These are phyloP conservation scores for Dryas integrifolia DNA, from an alignment of 331 rosid genomes.

Conservation along the genomic window DNA sequence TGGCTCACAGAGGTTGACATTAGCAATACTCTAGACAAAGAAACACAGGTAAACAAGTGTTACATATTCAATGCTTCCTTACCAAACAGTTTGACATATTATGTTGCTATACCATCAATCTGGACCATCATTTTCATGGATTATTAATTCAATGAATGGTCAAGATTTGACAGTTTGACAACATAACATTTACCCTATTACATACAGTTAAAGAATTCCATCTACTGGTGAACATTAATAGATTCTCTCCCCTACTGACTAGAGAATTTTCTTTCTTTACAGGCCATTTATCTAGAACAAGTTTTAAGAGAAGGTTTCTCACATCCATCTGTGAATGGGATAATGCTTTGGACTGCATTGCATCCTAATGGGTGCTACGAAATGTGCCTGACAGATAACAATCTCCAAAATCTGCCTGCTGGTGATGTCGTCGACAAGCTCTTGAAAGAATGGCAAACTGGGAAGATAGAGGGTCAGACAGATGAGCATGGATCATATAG, in stretches of 20 bases:
- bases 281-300: slow-evolving; percentile 70
- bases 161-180: no score
- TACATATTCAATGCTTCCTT: not conserved
- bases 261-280: not conserved
- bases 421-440: slow-evolving; percentile 84
- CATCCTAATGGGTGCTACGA: slow-evolving; percentile 78
- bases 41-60: slow-evolving; percentile 49
- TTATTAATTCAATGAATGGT: no score
- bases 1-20: slow-evolving; percentile 95
- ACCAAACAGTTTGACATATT: not conserved
- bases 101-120: not conserved
- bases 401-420: slow-evolving; percentile 64
- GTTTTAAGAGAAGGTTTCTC: slow-evolving; percentile 86
- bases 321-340: slow-evolving; percentile 77
- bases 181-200: no score
- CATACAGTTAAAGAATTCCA: not conserved
- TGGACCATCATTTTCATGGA: no score
- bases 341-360: slow-evolving; percentile 85
- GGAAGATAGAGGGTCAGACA: slow-evolving; percentile 39
- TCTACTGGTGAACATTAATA: not conserved
- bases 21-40: slow-evolving; percentile 53
- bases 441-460: slow-evolving; percentile 68
- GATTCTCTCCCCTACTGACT: not conserved
- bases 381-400: slow-evolving; percentile 77
- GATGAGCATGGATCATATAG: slow-evolving; percentile 68